Base-by-base conservation (phyloP, 805 yeast genomes). In the Hanseniaspora meyeri region DNA sequence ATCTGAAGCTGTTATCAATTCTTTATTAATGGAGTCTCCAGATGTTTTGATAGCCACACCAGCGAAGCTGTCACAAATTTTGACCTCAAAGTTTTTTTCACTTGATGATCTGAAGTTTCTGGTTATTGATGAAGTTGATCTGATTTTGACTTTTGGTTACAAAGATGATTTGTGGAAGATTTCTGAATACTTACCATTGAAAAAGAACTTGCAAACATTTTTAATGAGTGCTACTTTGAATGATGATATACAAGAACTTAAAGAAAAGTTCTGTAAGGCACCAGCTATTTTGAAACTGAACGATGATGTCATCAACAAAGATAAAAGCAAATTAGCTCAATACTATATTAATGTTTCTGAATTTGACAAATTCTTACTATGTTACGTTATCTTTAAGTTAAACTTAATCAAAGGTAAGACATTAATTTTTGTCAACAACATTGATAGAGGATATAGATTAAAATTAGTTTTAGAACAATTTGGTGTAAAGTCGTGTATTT, bases 201-300 rank as follows among this genome's bases (percentile, higher is more conserved):
- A 82, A 65, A 84, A 85, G 60, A 80, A 78, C 58, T 73, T 87
- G 62, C 98, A 93, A 71, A 83, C 93, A 2, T 93, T 88, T 70
- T 73, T 93, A 62, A 93, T 93, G 97, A 86, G 95, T 70, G 98
- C 98, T 2, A 93, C 98, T 3, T 73, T 93, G 58, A 86, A 82
- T 65, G 95, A 87, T 46, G 97, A 91, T 60, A 80, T 91, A 60
- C 81, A 86, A 59, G 79, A 77, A 48, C 71, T 93, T 63, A 91
- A 91, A 69, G 69, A 73, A 51, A 79, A 79, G 64, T 90, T 85
- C 69, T 91, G 97, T 70, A 81, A 87, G 57, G 69, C 74, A 40
- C 95, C 96, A 1, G 96, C 95, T 0, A 78, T 87, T 27, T 73
- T 93, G 61, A 85, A 83, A 64, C 75, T 91, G 40, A 83, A 85